Base-by-base conservation (phyloP, 2,329 filamentous ascomycete species). In the Fusarium sp. region DNA sequence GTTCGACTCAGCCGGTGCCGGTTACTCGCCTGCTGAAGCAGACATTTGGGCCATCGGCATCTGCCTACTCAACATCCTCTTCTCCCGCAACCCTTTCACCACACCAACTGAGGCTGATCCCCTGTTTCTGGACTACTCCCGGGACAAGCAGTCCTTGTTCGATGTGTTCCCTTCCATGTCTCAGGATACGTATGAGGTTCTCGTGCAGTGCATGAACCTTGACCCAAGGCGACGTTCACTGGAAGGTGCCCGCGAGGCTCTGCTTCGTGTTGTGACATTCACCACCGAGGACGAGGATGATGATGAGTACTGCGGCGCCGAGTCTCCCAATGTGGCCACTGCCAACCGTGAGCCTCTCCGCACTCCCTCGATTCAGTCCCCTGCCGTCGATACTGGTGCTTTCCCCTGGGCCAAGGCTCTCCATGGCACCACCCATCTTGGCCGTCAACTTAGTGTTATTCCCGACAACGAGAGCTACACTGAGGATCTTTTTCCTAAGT, bases 131-230 rank as follows among this genome's bases (percentile, higher is more conserved):
- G 96, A 99, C 80, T 99, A 96, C 78, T 92, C 91, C 49, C 90
- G 92, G 60, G 95, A 99, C 81, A 94, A 94, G 79, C 94, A 98
- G 80, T 96, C 92, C 39, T 88, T 99, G 58, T 99, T 99, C 78
- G 96, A 99, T 78, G 93, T 98, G 74, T 99, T 99, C 80, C 94
- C 96, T 37, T 94, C 92, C 79, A 97, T 99, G 95, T 98, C 95
- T 48, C 93, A 97, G 79, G 96, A 99, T 79, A 97, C 96, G 1
- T 99, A 92, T 75, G 94, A 97, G 79, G 93, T 99, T 70, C 89
- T 99, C 79, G 89, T 90, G 51, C 88, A 97, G 80, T 96, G 93
- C 78, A 88, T 99, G 87, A 93, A 93, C 73, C 82, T 99, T 71
- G 95, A 99, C 76, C 96, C 96, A 13, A 87, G 86, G 78, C 96